phyloP scores from a whole-genome alignment of 108 stramenopile genomes.

The Nannochloropsis oceanica region DNA sequence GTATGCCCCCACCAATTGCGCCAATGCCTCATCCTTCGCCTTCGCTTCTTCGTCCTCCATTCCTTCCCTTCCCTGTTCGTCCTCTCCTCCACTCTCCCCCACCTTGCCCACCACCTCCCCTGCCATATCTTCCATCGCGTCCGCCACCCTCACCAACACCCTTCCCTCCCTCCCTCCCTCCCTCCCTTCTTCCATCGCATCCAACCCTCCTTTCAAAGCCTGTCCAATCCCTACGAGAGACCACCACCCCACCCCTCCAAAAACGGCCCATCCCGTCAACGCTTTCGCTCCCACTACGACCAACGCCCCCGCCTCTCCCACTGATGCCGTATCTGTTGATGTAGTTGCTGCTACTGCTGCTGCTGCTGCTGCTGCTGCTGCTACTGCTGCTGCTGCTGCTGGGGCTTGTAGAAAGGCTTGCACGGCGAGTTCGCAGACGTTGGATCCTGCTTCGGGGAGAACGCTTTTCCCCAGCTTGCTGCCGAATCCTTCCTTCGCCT shows the following conservation, averaged over 20 bases:
- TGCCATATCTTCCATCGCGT: neutral
- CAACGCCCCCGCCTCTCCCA: neutral
- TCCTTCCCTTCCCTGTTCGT: too few relatives aligned
- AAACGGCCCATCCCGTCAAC: neutral
- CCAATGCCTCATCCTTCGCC: neutral
- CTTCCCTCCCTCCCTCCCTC: too few relatives aligned
- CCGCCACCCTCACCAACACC: neutral
- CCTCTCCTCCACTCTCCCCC: neutral
- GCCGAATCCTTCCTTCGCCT: neutral
- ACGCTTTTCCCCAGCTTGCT: neutral
- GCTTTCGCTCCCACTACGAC: neutral
- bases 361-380: neutral
- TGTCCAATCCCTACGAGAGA: neutral
- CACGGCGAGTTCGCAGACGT: neutral
- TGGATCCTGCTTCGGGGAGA: neutral
- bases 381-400: neutral
- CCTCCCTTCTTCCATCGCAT: neutral
- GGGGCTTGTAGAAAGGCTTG: neutral
- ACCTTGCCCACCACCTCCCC: neutral
- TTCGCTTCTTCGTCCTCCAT: neutral
- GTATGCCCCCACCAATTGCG: neutral
- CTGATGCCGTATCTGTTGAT: too few relatives aligned
- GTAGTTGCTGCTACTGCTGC: too few relatives aligned
- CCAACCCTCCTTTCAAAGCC: neutral
- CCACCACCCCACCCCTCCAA: neutral